Percentiles rank a stretch among this genome's conserved stretches.
Evolutionary conservation across 2,329 filamentous ascomycete genomes (phyloP).

Genomic region (Aureobasidium namibiae): DNA sequence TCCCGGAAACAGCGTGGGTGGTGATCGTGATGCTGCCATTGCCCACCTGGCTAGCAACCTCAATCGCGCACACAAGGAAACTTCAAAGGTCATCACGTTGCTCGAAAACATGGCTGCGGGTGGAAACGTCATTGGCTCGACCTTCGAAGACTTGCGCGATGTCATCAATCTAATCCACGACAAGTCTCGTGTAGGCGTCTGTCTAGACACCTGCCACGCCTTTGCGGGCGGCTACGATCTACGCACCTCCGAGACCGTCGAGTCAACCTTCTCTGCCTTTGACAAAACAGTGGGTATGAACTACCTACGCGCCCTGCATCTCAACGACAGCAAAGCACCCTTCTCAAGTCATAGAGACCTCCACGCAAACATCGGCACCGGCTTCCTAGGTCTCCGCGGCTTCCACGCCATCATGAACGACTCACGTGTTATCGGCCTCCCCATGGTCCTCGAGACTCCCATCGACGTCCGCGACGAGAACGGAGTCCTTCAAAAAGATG

Average conservation of each 20-base stretch:
- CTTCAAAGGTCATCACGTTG: constrained; percentile 68
- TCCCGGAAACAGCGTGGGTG: constrained; percentile 69
- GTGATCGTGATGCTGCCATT: constrained; percentile 60
- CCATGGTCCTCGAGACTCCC: constrained; percentile 95
- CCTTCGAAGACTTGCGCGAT: constrained; percentile 77
- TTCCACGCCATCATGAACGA: constrained; percentile 92
- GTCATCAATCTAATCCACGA: constrained; percentile 74
- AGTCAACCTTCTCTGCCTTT: constrained; percentile 65
- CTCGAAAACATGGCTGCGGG: constrained; percentile 93
- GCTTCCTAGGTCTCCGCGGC: constrained; percentile 80
- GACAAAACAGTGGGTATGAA: constrained; percentile 66
- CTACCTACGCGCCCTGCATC: constrained; percentile 77
- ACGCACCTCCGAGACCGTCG: constrained; percentile 64
- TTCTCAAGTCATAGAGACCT: constrained; percentile 74
- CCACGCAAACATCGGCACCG: constrained; percentile 93
- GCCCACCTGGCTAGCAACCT: constrained; percentile 71
- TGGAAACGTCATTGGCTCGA: constrained; percentile 78
- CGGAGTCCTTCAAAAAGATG: constrained; percentile 44
- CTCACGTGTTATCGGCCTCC: constrained; percentile 63
- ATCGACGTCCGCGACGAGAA: constrained; percentile 62
- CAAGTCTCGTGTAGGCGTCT: constrained; percentile 81
- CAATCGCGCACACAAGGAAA: constrained; percentile 68
- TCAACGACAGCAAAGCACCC: constrained; percentile 95
- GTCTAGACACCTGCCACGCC: constrained; percentile 92
- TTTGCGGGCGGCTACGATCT: constrained; percentile 94